Evolutionary conservation across 2,329 filamentous ascomycete genomes (phyloP), one percentile per base, ranked within the genome.

Genomic region (Chaetomiaceae sp.): DNA sequence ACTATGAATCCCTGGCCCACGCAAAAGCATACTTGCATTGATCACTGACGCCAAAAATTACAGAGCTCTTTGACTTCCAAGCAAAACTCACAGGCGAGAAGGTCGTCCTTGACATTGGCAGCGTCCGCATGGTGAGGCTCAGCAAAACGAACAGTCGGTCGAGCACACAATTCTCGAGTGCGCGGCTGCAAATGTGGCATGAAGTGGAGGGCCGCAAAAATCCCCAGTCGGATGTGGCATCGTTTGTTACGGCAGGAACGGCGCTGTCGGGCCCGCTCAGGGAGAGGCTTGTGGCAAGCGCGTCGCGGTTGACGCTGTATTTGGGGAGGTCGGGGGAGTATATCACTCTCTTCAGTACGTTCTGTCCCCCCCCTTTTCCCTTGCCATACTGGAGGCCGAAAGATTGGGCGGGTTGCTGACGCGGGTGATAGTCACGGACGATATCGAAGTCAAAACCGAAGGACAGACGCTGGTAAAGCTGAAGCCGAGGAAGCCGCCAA

Each of bases 131-230:
- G 21, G 57, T 66, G 20, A 58, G 49, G 25, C 48, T 65, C 9
- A 47, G 47, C 46, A 54, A 50, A 34, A 57, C 58, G 2, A 57
- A 52, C 52, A 60, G 47, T 33, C 54, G 61, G 10, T 55, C 58
- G 10, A 60, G 48, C 46, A 59, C 61, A 11, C 61, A 58, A 27
- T 64, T 60, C 40, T 63, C 61, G 36, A 60, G 58, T 30, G 62
- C 63, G 5, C 53, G 64, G 4, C 51, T 65, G 32, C 64, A 66
- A 48, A 63, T 66, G 8, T 66, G 64, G 64, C 64, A 66, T 42
- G 64, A 66, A 36, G 54, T 53, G 3, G 56, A 60, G 29, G 41
- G 56, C 8, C 56, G 61, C 21, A 53, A 50, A n/a, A 42, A 21
- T 3, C 27, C 46, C 14, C 59, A 59, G 45, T 58, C 54, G 1